Evolutionary conservation across 495 filamentous ascomycete genomes (phyloP).

Genomic region (Talaromyces nanjingensis): DNA sequence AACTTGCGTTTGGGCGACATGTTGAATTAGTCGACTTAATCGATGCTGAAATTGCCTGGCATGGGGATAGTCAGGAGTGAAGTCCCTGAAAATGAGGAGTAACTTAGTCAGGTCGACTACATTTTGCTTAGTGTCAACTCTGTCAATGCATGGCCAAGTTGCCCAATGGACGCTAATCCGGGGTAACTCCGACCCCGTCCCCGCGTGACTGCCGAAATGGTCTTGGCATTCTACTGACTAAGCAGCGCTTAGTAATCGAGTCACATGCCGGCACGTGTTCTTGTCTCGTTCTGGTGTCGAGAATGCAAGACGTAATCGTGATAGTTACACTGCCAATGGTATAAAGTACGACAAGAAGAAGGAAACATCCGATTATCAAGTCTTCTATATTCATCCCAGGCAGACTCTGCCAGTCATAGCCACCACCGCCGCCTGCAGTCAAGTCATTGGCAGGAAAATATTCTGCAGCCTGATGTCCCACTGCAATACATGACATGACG

Average conservation of each 20-base stretch:
- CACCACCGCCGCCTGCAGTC: not conserved
- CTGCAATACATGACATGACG: not conserved
- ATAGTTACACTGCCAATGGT: not conserved
- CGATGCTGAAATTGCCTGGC: not conserved
- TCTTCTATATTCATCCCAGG: not conserved
- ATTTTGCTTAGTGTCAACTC: not conserved
- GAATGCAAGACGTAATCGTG: not conserved
- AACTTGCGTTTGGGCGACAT: conserved; percentile 5
- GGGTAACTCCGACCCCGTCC: not conserved
- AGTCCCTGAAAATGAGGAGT: not conserved
- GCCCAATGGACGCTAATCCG: not conserved
- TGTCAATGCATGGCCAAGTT: not conserved
- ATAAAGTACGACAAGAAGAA: too few species aligned
- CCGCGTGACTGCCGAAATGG: not conserved
- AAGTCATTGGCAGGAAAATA: not conserved
- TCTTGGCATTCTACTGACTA: not conserved
- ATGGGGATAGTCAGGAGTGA: not conserved
- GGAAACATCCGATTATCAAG: not conserved
- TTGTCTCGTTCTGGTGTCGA: not conserved
- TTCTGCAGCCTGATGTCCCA: not conserved
- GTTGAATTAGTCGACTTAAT: not conserved
- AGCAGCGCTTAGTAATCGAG: not conserved
- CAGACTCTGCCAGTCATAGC: not conserved
- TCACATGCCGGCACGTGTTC: not conserved
- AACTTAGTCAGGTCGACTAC: not conserved